Conservation (phyloP, 805 yeast genomes). For the Wickerhamomyces sydowiorum region DNA sequence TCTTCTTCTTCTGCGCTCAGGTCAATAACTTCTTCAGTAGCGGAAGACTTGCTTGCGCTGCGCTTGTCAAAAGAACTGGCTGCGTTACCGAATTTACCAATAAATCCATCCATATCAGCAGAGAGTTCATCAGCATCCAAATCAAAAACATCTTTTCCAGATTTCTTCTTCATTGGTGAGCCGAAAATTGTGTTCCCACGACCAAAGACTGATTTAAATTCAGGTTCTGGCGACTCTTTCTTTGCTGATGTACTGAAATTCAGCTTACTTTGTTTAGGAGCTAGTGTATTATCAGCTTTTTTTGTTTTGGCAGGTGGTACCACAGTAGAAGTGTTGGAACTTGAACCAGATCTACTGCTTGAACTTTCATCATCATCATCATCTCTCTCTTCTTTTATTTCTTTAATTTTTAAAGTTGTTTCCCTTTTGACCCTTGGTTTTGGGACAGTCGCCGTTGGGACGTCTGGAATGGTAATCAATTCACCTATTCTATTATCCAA, state of each 20-base stretch:
- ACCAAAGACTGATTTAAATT: constrained; percentile 32
- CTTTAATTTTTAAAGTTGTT: constrained; percentile 16
- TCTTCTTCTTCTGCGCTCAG: constrained; percentile 6
- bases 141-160: constrained; percentile 6
- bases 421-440: constrained; percentile 4
- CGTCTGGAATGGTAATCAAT: constrained; percentile 21
- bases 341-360: constrained; percentile 6
- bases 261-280: constrained; percentile 3
- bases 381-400: constrained; percentile 3
- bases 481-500: constrained; percentile 16
- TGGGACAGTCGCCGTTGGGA: too few species aligned
- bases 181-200: constrained; percentile 24
- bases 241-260: constrained; percentile 7
- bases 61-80: constrained; percentile 3
- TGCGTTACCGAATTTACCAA: constrained; percentile 6
- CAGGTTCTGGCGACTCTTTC: constrained; percentile 16
- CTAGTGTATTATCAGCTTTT: not conserved
- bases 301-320: not conserved
- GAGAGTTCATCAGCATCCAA: constrained; percentile 1
- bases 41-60: constrained; percentile 1
- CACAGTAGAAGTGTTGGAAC: not conserved
- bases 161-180: constrained; percentile 14
- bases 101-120: constrained; percentile 1
- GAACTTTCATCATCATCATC: constrained; percentile 1
- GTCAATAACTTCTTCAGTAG: not conserved